Percentiles rank a stretch among this genome's conserved stretches.
These are phyloP conservation scores for Chaetomium strumarium DNA, from an alignment of 2,329 filamentous ascomycete genomes.

Conservation along the genomic window DNA sequence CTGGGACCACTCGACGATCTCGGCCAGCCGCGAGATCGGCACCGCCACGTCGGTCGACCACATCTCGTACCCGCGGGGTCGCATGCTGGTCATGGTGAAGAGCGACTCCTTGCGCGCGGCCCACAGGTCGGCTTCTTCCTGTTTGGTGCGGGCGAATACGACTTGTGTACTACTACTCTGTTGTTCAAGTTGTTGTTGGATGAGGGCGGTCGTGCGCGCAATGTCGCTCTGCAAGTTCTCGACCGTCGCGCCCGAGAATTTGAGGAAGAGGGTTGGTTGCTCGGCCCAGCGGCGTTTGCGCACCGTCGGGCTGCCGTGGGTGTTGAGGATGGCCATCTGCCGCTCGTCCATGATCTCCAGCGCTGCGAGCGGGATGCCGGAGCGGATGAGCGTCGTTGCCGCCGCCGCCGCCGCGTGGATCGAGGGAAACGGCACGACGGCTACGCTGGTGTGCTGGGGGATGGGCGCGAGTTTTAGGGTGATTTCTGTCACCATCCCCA, in stretches of 20 bases:
- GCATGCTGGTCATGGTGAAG: constrained; percentile 65
- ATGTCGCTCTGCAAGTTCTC: constrained; percentile 59
- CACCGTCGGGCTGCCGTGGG: constrained; percentile 51
- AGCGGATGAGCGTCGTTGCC: constrained; percentile 58
- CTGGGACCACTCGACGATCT: constrained; percentile 65
- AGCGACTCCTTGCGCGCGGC: constrained; percentile 68
- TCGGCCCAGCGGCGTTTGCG: constrained; percentile 57
- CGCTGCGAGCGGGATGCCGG: constrained; percentile 61
- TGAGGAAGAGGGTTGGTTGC: constrained; percentile 67
- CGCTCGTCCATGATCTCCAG: constrained; percentile 59
- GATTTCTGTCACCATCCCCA: constrained; percentile 65
- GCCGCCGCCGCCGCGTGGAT: constrained; percentile 58
- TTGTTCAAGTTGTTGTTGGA: too few species aligned
- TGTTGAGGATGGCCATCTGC: constrained; percentile 64
- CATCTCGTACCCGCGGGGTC: constrained; percentile 53
- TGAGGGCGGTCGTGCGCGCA: constrained; percentile 51
- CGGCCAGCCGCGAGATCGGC: constrained; percentile 63
- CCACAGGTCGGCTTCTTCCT: constrained; percentile 67
- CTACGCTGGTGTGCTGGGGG: constrained; percentile 59
- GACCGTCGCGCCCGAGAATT: constrained; percentile 64
- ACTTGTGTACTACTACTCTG: too few species aligned
- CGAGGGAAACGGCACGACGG: constrained; percentile 54
- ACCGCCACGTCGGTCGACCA: constrained; percentile 82
- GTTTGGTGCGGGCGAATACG: constrained; percentile 59
- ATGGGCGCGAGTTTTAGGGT: constrained; percentile 62